Base-by-base conservation (phyloP, 192 early-diverging fungal genomes). In the Backusella circina region DNA sequence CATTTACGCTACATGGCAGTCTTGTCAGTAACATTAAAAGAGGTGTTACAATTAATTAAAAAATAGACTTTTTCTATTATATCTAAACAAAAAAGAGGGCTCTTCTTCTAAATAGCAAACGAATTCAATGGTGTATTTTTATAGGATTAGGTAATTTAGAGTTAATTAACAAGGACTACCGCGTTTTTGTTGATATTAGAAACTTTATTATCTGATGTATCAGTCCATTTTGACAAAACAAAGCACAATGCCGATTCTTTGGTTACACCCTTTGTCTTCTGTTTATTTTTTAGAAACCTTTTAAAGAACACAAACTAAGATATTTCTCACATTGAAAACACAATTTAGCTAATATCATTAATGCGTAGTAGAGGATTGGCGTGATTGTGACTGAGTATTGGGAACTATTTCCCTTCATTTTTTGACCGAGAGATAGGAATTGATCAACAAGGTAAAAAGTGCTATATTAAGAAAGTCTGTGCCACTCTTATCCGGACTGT, bases 1-100 rank as follows among this genome's bases (percentile, higher is more conserved):
- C 73, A 15, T 71, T 67, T 23, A 79, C 68, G 6, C 28, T 79
- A 10, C 78, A 79, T 32, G 78, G 73, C 0, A 75, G 73, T n/a
- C 75, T 79, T 79, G 69, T 75, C 1, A 72, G 74, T 70, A 32
- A 51, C 30, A 33, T 0, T 9, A 72, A 67, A 16, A 54, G 38
- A 15, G 72, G 72, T 31, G 31, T 67, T 16, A 50, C 67, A 18
- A 69, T 77, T 6, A 72, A 72, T 21, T 72, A 44, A 44, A 44
- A 44, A 44, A n/a, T n/a, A n/a, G n/a, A n/a, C n/a, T n/a, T n/a
- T n/a, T n/a, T n/a, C n/a, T n/a, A n/a, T n/a, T n/a, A n/a, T 12
- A 13, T 39, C 38, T 39, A 10, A 39, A 39, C 38, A 39, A 39
- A 39, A 39, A 39, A 39, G 0, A 39, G 0, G 33, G 38, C 1